Conservation (phyloP, 2,329 filamentous ascomycete species). For the Penicillium olsonii region DNA sequence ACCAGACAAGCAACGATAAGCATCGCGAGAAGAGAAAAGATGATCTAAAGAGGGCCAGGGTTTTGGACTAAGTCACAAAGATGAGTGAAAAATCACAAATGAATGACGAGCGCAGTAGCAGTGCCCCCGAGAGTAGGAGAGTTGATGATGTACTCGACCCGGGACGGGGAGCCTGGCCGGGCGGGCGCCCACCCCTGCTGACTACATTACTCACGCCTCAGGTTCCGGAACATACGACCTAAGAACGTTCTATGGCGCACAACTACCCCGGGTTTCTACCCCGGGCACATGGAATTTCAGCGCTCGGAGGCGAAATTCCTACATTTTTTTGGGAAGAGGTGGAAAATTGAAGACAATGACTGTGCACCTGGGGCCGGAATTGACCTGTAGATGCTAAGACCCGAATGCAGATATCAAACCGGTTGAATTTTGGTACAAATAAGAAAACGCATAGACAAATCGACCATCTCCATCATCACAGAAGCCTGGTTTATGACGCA, state of each 20-base stretch:
- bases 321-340: neutral
- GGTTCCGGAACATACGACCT: constrained; percentile 3
- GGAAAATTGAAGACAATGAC: neutral
- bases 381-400: constrained; percentile 6
- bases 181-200: constrained; percentile 23
- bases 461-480: constrained; percentile 16
- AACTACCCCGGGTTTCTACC: constrained; percentile 1
- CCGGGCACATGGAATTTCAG: neutral
- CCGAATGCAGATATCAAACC: constrained; percentile 29
- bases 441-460: constrained; percentile 22
- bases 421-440: constrained; percentile 37
- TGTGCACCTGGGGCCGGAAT: constrained; percentile 1
- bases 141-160: constrained; percentile 30
- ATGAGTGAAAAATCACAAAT: constrained; percentile 11
- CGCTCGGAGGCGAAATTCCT: neutral
- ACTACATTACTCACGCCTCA: constrained; percentile 17
- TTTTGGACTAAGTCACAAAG: constrained; percentile 8
- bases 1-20: constrained; percentile 19
- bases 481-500: constrained; percentile 33
- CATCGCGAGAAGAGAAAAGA: constrained; percentile 25
- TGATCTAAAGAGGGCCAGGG: neutral
- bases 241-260: constrained; percentile 5
- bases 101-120: constrained; percentile 26
- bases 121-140: constrained; percentile 6
- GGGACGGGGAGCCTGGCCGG: constrained; percentile 14